phyloP scores from a whole-genome alignment of 2,329 filamentous ascomycete genomes.

The Calycina herbarum region DNA sequence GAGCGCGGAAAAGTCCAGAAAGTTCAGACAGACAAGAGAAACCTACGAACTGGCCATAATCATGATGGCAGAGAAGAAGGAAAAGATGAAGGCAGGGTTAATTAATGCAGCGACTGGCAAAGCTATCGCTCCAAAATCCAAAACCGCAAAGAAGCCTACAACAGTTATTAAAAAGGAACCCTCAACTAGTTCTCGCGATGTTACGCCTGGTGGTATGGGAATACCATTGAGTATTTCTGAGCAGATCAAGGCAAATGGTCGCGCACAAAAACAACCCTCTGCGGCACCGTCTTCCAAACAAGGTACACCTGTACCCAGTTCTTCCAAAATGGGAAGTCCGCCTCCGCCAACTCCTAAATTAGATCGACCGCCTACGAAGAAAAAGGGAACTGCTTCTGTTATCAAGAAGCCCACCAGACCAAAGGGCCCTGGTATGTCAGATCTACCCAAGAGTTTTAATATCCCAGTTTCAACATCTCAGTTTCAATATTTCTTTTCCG shows the following conservation, averaged over 20 bases:
- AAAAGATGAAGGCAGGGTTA: constrained; percentile 21
- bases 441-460: no score
- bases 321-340: constrained; percentile 25
- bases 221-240: constrained; percentile 34
- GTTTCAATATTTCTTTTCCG: not conserved
- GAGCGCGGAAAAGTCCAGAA: constrained; percentile 30
- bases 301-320: constrained; percentile 29
- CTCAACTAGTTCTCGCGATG: constrained; percentile 27
- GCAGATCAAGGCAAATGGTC: constrained; percentile 35
- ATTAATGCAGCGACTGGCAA: constrained; percentile 2
- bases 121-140: constrained; percentile 22
- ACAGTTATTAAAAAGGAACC: constrained; percentile 25
- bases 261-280: constrained; percentile 29
- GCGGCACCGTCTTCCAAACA: constrained; percentile 30
- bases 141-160: constrained; percentile 18
- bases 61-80: constrained; percentile 33
- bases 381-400: constrained; percentile 31
- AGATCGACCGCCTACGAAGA: constrained; percentile 29
- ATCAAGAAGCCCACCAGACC: constrained; percentile 28
- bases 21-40: constrained; percentile 28
- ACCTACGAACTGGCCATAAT: constrained; percentile 30
- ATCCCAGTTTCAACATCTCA: no score
- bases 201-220: constrained; percentile 23
- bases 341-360: constrained; percentile 25
- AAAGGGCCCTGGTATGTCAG: constrained; percentile 28